Evolutionary conservation across 306 rosid species (phyloP), one percentile per base, ranked within the genome.

Genomic region (Carpinus viminea): DNA sequence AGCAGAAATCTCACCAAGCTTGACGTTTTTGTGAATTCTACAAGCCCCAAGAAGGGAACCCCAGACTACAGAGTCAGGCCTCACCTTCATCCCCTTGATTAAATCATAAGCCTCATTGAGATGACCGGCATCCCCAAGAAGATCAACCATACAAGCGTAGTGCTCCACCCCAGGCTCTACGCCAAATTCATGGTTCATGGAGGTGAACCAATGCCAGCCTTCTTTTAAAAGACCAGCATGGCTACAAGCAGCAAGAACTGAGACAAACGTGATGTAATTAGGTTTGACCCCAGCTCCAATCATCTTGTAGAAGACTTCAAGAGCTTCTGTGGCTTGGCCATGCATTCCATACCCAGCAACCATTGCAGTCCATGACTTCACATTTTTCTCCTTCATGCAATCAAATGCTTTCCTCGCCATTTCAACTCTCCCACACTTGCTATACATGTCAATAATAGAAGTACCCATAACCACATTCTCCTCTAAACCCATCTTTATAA

Each of bases 261-360:
- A 87, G 83, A 90, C 85, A 46, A 89, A 88, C 60, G 96, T 89
- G 75, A 91, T 81, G 74, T 87, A 87, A 80, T 88, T 91, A 4
- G 96, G 96, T 73, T 80, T 82, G 76, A 88, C 79, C 12, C 90
- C 85, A 36, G 86, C 80, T 47, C 73, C 77, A 73, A 85, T 74
- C 96, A 90, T 92, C 81, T 55, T 60, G 55, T 82, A 81, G 85
- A 93, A 90, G 72, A 88, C 74, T 78, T 91, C 86, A 77, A 93
- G 70, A 64, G 91, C 91, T 61, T 89, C 92, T 81, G 80, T 83
- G 53, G 88, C 89, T 57, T 54, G 80, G 66, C 97, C 97, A 68
- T 91, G 93, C 93, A 88, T 93, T 78, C 97, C 92, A 70, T 92
- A 92, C 81, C 96, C 93, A 76, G 92, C 74, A 69, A 93, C 34